phyloP scores from a whole-genome alignment of 768 basidiomycete genomes.

The Boletus insuetus region DNA sequence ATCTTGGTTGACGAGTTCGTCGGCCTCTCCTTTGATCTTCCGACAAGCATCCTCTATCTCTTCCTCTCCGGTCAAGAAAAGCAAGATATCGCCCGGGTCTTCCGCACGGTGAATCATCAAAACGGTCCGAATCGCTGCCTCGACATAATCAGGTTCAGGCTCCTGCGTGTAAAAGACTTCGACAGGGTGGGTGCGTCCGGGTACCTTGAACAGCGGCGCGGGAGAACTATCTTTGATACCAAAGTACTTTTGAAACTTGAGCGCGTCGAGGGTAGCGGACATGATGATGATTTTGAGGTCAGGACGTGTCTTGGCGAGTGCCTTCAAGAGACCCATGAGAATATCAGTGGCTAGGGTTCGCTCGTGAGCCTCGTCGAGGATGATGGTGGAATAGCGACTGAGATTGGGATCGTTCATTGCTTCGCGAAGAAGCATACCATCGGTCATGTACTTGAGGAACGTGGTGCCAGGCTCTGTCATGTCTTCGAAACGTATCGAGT shows the following conservation, averaged over 20 bases:
- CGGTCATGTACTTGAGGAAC: conserved; percentile 99
- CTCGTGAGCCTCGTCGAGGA: conserved; percentile 98
- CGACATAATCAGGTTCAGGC: conserved; percentile 93
- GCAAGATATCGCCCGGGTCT: conserved; percentile 85
- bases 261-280: conserved; percentile 95
- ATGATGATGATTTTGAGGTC: conserved; percentile 98
- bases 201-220: conserved; percentile 86
- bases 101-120: conserved; percentile 97
- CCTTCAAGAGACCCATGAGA: conserved; percentile 94
- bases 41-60: conserved; percentile 97
- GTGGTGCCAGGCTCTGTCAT: conserved; percentile 78
- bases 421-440: conserved; percentile 98
- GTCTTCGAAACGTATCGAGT: conserved; percentile 98
- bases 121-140: conserved; percentile 94
- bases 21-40: conserved; percentile 89
- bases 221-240: conserved; percentile 38
- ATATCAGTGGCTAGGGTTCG: conserved; percentile 97
- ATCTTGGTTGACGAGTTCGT: conserved; percentile 72
- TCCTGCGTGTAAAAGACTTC: conserved; percentile 94
- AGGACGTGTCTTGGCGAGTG: conserved; percentile 69
- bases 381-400: conserved; percentile 92
- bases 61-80: conserved; percentile 98
- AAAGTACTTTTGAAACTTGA: conserved; percentile 97
- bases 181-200: conserved; percentile 91
- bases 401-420: conserved; percentile 96